A percentile compares a stretch with the other conserved stretches of the same genome.
Conservation (phyloP, 441 rosid species). For the Eutrema salsugineum region DNA sequence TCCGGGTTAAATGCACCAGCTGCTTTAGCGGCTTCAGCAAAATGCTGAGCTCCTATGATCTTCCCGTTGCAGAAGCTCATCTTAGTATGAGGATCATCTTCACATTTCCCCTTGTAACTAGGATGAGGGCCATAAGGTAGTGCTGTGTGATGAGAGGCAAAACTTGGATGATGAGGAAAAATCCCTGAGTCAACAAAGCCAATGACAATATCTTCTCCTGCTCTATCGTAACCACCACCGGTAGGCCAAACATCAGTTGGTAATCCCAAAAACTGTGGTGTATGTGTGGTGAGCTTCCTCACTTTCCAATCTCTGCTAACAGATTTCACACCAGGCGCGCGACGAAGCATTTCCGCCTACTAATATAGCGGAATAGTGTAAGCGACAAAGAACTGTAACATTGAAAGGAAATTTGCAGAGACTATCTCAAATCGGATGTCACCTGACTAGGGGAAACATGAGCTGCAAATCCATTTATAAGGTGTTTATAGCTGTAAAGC, state of each 20-base stretch:
- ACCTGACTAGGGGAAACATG: slow-evolving; percentile 88
- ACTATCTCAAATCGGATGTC: slow-evolving; percentile 32
- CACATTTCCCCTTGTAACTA: slow-evolving; percentile 91
- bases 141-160: slow-evolving; percentile 54
- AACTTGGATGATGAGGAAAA: slow-evolving; percentile 90
- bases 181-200: slow-evolving; percentile 98
- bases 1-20: slow-evolving; percentile 90
- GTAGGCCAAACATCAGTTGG: slow-evolving; percentile 99
- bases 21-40: slow-evolving; percentile 94
- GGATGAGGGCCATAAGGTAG: slow-evolving; percentile 84
- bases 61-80: slow-evolving; percentile 83
- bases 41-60: slow-evolving; percentile 97
- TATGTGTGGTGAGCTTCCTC: slow-evolving; percentile 81
- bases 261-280: slow-evolving; percentile 91
- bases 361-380: slow-evolving; percentile 49
- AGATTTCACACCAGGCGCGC: slow-evolving; percentile 70
- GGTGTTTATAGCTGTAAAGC: slow-evolving; percentile 93
- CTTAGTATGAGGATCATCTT: slow-evolving; percentile 73
- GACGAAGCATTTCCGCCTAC: slow-evolving; percentile 91
- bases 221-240: slow-evolving; percentile 92
- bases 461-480: slow-evolving; percentile 94
- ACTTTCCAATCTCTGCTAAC: slow-evolving; percentile 97
- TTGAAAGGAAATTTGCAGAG: background rate
- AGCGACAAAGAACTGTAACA: slow-evolving; percentile 24
- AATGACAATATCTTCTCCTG: slow-evolving; percentile 93